Percentiles rank a stretch among this genome's conserved stretches.
These are phyloP conservation scores for Exophiala sideris DNA, from an alignment of 2,329 filamentous ascomycete genomes.

Conservation along the genomic window DNA sequence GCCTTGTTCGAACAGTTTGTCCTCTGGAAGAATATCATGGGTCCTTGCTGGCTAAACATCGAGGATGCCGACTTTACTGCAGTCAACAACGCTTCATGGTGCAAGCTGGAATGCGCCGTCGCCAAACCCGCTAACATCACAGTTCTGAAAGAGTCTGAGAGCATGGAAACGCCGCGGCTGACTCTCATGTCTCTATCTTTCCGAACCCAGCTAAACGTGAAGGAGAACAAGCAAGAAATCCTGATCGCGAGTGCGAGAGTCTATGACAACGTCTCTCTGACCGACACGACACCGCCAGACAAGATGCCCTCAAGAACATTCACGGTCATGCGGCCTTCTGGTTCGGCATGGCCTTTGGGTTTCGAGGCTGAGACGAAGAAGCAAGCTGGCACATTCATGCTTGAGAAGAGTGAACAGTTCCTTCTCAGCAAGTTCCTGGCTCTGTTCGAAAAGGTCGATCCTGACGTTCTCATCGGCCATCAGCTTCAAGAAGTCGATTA, in stretches of 20 bases:
- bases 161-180: slow-evolving; percentile 76
- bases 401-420: slow-evolving; percentile 79
- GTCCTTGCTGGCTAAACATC: slow-evolving; percentile 94
- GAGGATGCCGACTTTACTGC: slow-evolving; percentile 77
- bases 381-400: slow-evolving; percentile 71
- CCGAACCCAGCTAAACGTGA: slow-evolving; percentile 81
- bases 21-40: slow-evolving; percentile 98
- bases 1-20: slow-evolving; percentile 97
- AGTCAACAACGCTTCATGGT: slow-evolving; percentile 91
- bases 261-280: slow-evolving; percentile 84
- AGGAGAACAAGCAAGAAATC: slow-evolving; percentile 95
- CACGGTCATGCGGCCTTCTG: slow-evolving; percentile 81
- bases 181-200: slow-evolving; percentile 95
- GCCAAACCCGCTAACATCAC: slow-evolving; percentile 73
- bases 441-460: slow-evolving; percentile 81
- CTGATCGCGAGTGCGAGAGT: slow-evolving; percentile 85
- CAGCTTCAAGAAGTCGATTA: slow-evolving; percentile 97
- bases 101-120: slow-evolving; percentile 87
- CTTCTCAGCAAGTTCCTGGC: slow-evolving; percentile 86
- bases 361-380: slow-evolving; percentile 64
- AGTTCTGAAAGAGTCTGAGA: slow-evolving; percentile 72
- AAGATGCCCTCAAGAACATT: slow-evolving; percentile 87
- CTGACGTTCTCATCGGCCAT: slow-evolving; percentile 90
- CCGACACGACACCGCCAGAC: slow-evolving; percentile 82
- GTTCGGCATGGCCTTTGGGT: slow-evolving; percentile 72